phyloP scores from a whole-genome alignment of 306 rosid genomes.

The Castanea sativa region DNA sequence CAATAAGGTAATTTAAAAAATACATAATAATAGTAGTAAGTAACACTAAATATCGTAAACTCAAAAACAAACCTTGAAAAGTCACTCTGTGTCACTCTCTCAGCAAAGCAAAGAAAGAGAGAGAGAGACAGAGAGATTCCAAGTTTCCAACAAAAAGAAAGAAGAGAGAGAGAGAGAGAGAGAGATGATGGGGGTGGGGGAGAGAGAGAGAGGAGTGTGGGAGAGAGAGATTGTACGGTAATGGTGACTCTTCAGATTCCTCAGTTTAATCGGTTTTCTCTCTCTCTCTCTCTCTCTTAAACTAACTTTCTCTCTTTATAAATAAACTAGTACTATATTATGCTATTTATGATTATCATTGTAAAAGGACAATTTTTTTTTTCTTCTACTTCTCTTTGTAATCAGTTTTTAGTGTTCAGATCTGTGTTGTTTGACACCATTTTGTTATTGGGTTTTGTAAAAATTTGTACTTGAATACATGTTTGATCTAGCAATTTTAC shows the following conservation, averaged over 20 bases:
- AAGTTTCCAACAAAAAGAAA: no score
- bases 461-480: background rate
- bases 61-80: slow-evolving; percentile 17
- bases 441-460: background rate
- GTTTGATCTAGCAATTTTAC: slow-evolving; percentile 17
- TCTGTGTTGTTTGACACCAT: slow-evolving; percentile 23
- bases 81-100: background rate
- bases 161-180: background rate
- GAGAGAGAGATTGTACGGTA: slow-evolving; percentile 29
- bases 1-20: no score
- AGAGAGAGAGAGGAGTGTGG: background rate
- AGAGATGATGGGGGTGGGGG: background rate
- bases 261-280: slow-evolving; percentile 19
- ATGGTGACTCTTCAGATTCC: slow-evolving; percentile 52
- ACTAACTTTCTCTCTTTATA: slow-evolving; percentile 16
- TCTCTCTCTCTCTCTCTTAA: slow-evolving; percentile 16
- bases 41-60: background rate
- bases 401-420: slow-evolving; percentile 30
- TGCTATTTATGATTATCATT: background rate
- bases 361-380: slow-evolving; percentile 5
- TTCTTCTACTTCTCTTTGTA: background rate
- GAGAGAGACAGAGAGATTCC: background rate
- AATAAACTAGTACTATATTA: background rate
- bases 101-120: background rate
- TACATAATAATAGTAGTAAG: no score